Conservation (phyloP, 1,139 yeast genomes). For the Pichia sp. region DNA sequence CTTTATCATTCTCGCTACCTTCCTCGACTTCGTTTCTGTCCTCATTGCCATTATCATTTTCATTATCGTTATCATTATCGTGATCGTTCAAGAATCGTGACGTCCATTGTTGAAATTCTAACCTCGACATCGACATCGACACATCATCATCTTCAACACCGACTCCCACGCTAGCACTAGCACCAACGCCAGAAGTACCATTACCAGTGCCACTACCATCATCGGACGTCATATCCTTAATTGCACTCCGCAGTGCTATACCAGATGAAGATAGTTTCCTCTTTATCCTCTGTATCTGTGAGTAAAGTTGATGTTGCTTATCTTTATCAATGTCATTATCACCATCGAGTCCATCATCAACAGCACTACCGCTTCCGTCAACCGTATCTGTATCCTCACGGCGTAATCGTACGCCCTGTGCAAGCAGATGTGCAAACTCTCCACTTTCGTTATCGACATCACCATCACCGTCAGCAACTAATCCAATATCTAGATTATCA, state of each 20-base stretch:
- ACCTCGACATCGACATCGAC: constrained; percentile 25
- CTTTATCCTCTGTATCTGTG: background rate
- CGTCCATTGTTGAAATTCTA: constrained; percentile 47
- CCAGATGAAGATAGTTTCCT: too few species aligned
- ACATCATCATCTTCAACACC: background rate
- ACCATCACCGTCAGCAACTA: background rate
- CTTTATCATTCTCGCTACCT: background rate
- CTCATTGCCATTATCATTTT: background rate
- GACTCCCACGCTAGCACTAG: background rate
- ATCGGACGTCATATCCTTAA: too few species aligned
- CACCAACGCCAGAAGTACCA: too few species aligned
- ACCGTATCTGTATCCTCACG: too few species aligned
- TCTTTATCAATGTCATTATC: too few species aligned
- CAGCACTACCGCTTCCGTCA: too few species aligned
- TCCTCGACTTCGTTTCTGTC: background rate
- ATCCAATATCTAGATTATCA: background rate
- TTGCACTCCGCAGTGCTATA: too few species aligned
- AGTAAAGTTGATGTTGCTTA: background rate
- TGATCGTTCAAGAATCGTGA: constrained; percentile 39
- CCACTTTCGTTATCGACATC: background rate
- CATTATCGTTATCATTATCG: constrained; percentile 4
- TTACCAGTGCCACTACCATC: too few species aligned
- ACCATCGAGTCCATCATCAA: too few species aligned
- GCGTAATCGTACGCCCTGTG: background rate
- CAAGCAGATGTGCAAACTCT: background rate